phyloP scores from a whole-genome alignment of 2,329 filamentous ascomycete species.

The Albophoma yamanashiensis region DNA sequence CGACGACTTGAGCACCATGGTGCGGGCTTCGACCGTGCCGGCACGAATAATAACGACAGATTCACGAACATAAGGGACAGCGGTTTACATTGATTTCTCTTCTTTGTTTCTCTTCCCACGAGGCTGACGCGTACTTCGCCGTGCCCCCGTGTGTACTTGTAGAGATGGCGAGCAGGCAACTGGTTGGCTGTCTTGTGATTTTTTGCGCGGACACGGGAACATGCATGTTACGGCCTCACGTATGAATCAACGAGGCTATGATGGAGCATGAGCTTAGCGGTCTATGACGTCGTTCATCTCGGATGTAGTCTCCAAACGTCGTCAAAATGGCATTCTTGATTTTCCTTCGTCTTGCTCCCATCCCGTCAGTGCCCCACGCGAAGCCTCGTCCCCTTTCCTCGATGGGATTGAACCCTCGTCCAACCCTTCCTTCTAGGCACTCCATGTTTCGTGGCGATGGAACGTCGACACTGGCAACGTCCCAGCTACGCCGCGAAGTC shows the following conservation, averaged over 20 bases:
- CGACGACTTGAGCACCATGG: conserved; percentile 8
- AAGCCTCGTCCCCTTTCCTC: too few species aligned
- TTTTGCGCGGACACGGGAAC: neutral
- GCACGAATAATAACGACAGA: conserved; percentile 10
- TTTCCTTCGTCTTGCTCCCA: too few species aligned
- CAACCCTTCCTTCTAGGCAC: too few species aligned
- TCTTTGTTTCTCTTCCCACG: neutral
- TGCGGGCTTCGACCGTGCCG: conserved; percentile 7
- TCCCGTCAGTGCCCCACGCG: too few species aligned
- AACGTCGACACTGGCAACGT: too few species aligned
- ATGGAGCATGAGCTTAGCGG: neutral
- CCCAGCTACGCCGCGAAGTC: too few species aligned
- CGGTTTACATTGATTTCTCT: neutral
- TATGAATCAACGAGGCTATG: neutral
- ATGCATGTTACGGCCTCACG: neutral
- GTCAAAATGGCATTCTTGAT: too few species aligned
- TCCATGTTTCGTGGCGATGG: too few species aligned
- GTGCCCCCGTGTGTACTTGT: neutral
- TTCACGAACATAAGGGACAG: conserved; percentile 2
- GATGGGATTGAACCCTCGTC: too few species aligned
- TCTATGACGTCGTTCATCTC: too few species aligned
- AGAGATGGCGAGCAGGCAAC: neutral
- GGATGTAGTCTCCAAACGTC: neutral
- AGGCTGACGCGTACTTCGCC: neutral
- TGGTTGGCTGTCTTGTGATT: neutral